Percentiles rank a stretch among this genome's conserved stretches.
Conservation (phyloP, 352 stramenopile genomes). For the Blastocystis sp. region DNA sequence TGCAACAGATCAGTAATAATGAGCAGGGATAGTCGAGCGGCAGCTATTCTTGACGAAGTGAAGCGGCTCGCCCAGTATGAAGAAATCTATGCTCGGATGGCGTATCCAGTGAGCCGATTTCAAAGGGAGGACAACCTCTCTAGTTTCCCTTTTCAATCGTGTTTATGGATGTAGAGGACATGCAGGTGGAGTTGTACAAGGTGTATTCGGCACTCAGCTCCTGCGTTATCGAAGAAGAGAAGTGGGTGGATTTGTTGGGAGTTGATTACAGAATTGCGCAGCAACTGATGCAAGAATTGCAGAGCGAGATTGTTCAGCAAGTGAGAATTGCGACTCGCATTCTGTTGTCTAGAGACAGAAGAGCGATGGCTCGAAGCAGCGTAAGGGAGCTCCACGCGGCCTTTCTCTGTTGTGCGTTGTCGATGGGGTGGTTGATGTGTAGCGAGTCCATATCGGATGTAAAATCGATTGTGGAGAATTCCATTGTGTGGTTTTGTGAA, state of each 20-base stretch:
- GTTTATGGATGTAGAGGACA: constrained; percentile 19
- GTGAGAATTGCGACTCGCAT: constrained; percentile 12
- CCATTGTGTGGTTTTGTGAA: neutral
- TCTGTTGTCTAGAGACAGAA: too few relatives aligned
- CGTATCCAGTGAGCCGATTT: neutral
- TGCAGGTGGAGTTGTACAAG: neutral
- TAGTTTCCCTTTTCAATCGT: neutral
- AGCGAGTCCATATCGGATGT: neutral
- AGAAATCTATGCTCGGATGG: constrained; percentile 26
- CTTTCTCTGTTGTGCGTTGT: neutral
- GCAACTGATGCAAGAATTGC: neutral
- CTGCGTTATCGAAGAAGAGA: constrained; percentile 54
- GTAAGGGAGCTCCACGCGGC: too few relatives aligned
- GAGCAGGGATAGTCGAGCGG: neutral
- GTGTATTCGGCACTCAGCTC: constrained; percentile 1
- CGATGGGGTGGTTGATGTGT: neutral
- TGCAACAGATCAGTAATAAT: constrained; percentile 18
- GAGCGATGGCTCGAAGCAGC: too few relatives aligned
- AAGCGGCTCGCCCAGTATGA: neutral
- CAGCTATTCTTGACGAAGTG: neutral
- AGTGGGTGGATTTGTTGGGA: neutral
- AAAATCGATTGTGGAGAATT: neutral
- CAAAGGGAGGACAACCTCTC: neutral
- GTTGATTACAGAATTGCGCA: neutral
- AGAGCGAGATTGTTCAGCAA: constrained; percentile 16